Evolutionary conservation across 2,329 filamentous ascomycete genomes (phyloP).

Genomic region (Epichloe festucae): DNA sequence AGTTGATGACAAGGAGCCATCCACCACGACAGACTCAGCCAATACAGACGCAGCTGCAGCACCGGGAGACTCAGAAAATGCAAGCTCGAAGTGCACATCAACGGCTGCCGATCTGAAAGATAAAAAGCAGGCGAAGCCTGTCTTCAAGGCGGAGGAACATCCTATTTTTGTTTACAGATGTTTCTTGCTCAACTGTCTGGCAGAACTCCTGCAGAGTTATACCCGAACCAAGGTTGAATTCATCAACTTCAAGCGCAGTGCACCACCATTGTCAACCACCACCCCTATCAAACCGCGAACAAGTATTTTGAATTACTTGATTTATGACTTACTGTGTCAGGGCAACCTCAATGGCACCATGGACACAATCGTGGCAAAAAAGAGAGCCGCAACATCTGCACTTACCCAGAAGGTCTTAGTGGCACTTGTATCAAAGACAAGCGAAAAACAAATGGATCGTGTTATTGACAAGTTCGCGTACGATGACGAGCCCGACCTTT

Average conservation of each 20-base stretch:
- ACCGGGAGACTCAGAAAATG: constrained; percentile 11
- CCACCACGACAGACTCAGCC: constrained; percentile 28
- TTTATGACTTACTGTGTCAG: constrained; percentile 60
- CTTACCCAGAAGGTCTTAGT: constrained; percentile 82
- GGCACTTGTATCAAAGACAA: constrained; percentile 76
- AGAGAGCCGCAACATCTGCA: constrained; percentile 69
- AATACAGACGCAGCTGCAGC: constrained; percentile 23
- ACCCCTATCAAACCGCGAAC: constrained; percentile 92
- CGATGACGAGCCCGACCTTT: constrained; percentile 69
- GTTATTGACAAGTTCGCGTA: constrained; percentile 45
- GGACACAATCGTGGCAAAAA: constrained; percentile 74
- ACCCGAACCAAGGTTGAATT: constrained; percentile 95
- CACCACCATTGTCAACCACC: constrained; percentile 65
- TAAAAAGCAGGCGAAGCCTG: constrained; percentile 54
- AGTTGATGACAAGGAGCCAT: constrained; percentile 69
- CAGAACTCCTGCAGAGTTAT: constrained; percentile 83
- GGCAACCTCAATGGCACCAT: constrained; percentile 52
- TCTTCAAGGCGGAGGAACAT: constrained; percentile 86
- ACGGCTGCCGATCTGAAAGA: constrained; percentile 33
- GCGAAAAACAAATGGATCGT: constrained; percentile 55
- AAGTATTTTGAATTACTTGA: constrained; percentile 83
- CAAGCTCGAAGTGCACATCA: constrained; percentile 18
- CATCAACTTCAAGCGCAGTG: constrained; percentile 95
- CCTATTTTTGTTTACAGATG: constrained; percentile 94
- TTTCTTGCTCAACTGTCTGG: constrained; percentile 83